phyloP scores from a whole-genome alignment of 495 filamentous ascomycete species.

The Lasiosphaeria miniovina region DNA sequence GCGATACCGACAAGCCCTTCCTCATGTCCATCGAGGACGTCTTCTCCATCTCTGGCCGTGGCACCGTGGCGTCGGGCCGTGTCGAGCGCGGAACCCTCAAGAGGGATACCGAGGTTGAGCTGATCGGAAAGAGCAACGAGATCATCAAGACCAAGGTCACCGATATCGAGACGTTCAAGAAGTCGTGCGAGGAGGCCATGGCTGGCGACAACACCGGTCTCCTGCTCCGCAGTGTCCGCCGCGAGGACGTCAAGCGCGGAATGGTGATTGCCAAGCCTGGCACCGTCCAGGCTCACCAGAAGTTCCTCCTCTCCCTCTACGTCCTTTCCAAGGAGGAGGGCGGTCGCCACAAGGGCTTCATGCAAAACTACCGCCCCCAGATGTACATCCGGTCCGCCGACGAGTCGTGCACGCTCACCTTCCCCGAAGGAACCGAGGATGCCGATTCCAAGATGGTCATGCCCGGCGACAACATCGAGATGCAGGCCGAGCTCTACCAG shows the following conservation, averaged over 20 bases:
- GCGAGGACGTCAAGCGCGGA: conserved; percentile 88
- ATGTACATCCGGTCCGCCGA: conserved; percentile 93
- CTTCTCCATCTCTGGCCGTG: conserved; percentile 96
- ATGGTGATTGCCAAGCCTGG: conserved; percentile 88
- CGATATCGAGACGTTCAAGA: conserved; percentile 99
- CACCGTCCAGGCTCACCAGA: conserved; percentile 71
- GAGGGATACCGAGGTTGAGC: conserved; percentile 88
- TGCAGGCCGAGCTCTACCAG: conserved; percentile 75
- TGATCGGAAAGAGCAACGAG: conserved; percentile 73
- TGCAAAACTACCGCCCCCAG: conserved; percentile 91
- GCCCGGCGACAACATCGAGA: conserved; percentile 98
- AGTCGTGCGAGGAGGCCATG: conserved; percentile 88
- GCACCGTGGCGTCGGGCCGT: conserved; percentile 93
- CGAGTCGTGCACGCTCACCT: conserved; percentile 75
- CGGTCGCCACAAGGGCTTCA: conserved; percentile 91
- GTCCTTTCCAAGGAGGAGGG: conserved; percentile 96
- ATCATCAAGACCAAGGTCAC: conserved; percentile 98
- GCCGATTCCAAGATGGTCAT: conserved; percentile 71
- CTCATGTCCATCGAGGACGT: conserved; percentile 98
- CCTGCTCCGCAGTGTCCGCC: conserved; percentile 87
- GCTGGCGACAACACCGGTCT: conserved; percentile 99
- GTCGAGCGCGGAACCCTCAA: conserved; percentile 93
- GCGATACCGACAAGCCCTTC: conserved; percentile 94
- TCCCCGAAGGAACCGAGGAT: conserved; percentile 74
- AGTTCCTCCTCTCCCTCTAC: conserved; percentile 94